These are phyloP conservation scores for Juncus inflexus DNA, from an alignment of 176 grass and related monocot species.

Conservation along the genomic window DNA sequence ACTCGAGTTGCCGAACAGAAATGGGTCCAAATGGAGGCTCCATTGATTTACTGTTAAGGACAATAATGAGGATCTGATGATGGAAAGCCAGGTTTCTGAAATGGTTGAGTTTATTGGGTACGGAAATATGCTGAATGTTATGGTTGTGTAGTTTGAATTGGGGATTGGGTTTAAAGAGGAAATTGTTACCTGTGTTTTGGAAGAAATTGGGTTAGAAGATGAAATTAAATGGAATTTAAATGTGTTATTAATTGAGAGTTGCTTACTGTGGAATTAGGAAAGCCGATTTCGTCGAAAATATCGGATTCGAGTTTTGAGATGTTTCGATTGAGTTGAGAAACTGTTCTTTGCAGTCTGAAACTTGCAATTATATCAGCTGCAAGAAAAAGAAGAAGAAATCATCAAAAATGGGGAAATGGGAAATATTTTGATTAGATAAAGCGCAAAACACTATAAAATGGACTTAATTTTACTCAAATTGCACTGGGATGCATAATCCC, in stretches of 20 bases:
- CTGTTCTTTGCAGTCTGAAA: slow-evolving; percentile 56
- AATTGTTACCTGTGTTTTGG: slow-evolving; percentile 48
- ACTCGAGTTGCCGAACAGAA: slow-evolving; percentile 66
- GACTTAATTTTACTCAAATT: too few species aligned
- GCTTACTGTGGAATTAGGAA: slow-evolving; percentile 44
- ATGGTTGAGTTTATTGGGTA: slow-evolving; percentile 63
- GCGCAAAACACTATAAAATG: too few species aligned
- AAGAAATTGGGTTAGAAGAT: slow-evolving; percentile 20
- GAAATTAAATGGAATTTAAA: background rate
- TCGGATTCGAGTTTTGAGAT: slow-evolving; percentile 60
- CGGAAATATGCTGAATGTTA: slow-evolving; percentile 63
- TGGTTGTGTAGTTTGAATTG: slow-evolving; percentile 56
- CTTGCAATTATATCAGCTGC: slow-evolving; percentile 70
- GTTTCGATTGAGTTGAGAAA: slow-evolving; percentile 46
- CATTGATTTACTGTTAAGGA: slow-evolving; percentile 53
- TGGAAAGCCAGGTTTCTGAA: slow-evolving; percentile 50
- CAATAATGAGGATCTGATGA: slow-evolving; percentile 56
- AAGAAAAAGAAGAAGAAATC: slow-evolving; percentile 12
- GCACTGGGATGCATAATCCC: too few species aligned
- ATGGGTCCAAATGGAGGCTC: slow-evolving; percentile 55
- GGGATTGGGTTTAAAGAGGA: slow-evolving; percentile 41
- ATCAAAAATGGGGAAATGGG: background rate
- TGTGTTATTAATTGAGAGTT: slow-evolving; percentile 25
- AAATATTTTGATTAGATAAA: too few species aligned
- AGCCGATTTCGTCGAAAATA: slow-evolving; percentile 79